Evolutionary conservation across 2,329 filamentous ascomycete genomes (phyloP).

Genomic region (Cercospora citrullina): DNA sequence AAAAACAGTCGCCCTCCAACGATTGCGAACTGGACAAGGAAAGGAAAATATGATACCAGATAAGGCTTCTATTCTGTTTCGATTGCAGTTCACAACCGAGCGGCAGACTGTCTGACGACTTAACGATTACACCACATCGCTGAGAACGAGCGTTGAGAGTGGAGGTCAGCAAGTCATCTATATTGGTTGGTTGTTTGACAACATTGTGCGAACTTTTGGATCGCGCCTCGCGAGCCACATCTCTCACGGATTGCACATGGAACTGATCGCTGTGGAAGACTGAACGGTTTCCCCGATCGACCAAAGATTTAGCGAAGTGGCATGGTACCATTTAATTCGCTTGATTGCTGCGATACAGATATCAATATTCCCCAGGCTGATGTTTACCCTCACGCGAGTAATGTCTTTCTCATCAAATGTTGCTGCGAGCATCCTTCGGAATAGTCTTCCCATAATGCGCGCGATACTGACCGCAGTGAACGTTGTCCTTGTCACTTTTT

Average conservation of each 20-base stretch:
- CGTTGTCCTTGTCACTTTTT: background rate
- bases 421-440: background rate
- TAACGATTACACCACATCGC: background rate
- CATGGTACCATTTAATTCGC: background rate
- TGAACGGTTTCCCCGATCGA: background rate
- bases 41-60: background rate
- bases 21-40: background rate
- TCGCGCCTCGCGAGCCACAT: background rate
- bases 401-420: background rate
- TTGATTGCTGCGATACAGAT: background rate
- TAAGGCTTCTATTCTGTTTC: background rate
- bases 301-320: background rate
- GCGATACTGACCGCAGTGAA: background rate
- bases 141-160: background rate
- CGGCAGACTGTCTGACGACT: background rate
- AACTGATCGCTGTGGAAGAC: background rate
- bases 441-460: background rate
- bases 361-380: background rate
- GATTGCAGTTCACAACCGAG: background rate
- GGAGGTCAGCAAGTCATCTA: background rate
- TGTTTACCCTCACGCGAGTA: background rate
- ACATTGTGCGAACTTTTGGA: background rate
- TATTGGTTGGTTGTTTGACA: background rate
- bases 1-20: background rate
- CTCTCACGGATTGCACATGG: background rate